Conservation (phyloP, 2,329 filamentous ascomycete species). For the Helotiales sp. region DNA sequence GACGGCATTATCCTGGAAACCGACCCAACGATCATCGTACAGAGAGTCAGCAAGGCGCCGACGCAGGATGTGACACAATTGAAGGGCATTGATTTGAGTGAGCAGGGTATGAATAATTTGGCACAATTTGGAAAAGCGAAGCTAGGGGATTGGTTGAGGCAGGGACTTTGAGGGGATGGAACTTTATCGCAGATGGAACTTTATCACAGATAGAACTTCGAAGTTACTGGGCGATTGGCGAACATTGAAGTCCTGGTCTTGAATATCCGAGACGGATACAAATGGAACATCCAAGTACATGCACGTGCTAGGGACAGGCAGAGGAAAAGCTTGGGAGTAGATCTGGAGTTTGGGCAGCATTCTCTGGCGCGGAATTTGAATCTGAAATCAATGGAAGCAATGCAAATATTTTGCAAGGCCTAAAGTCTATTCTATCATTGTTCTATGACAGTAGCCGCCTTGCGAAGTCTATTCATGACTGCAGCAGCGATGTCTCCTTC, state of each 20-base stretch:
- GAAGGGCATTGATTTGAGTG: conserved; percentile 91
- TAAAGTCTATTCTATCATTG: conserved; percentile 3
- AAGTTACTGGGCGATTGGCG: no score
- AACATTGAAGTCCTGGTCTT: background rate
- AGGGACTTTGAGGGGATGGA: conserved; percentile 61
- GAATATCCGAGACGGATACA: background rate
- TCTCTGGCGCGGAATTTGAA: conserved; percentile 8
- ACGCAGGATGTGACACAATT: conserved; percentile 84
- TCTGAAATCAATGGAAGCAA: background rate
- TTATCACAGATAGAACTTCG: no score
- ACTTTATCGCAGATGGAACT: background rate
- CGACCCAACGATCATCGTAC: conserved; percentile 90
- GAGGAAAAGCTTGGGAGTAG: conserved; percentile 7
- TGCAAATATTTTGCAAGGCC: background rate
- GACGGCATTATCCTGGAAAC: conserved; percentile 97
- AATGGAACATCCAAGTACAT: background rate
- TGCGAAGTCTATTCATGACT: conserved; percentile 80
- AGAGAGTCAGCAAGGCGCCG: conserved; percentile 88
- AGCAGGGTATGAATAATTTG: conserved; percentile 91
- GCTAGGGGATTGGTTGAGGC: conserved; percentile 85
- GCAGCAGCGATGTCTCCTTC: conserved; percentile 82
- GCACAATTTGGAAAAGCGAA: conserved; percentile 93
- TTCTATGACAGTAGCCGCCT: conserved; percentile 61
- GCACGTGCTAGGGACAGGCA: background rate
- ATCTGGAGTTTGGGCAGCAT: conserved; percentile 22